phyloP scores from a whole-genome alignment of 2,329 filamentous ascomycete genomes.

The Escovopsis sp. region DNA sequence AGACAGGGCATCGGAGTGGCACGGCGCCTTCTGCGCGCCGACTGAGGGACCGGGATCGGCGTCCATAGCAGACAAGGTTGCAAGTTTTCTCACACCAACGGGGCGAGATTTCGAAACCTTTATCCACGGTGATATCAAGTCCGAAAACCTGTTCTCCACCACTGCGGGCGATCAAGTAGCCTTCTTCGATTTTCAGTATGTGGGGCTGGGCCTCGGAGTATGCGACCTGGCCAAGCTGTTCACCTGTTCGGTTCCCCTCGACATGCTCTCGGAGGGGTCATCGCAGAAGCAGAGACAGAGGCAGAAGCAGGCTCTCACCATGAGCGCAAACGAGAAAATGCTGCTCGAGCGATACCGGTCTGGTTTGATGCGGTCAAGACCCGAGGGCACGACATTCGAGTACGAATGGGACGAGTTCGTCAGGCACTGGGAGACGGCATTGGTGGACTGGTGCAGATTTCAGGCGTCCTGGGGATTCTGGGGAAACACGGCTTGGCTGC shows the following conservation, averaged over 20 bases:
- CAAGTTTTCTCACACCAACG: constrained; percentile 31
- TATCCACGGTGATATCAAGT: constrained; percentile 56
- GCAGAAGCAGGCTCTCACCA: constrained; percentile 24
- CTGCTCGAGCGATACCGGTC: constrained; percentile 36
- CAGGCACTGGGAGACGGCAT: constrained; percentile 48
- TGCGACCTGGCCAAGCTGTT: constrained; percentile 54
- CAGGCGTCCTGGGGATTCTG: constrained; percentile 47
- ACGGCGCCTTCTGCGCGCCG: constrained; percentile 27
- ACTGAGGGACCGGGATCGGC: constrained; percentile 8
- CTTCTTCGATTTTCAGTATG: constrained; percentile 58
- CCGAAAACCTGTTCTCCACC: constrained; percentile 49
- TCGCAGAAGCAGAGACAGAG: constrained; percentile 16
- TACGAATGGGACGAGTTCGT: constrained; percentile 41
- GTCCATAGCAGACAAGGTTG: constrained; percentile 37
- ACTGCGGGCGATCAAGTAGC: constrained; percentile 33
- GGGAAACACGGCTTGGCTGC: constrained; percentile 43
- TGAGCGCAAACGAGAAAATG: constrained; percentile 32
- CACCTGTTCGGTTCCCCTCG: constrained; percentile 45
- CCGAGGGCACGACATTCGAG: neutral
- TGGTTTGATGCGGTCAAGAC: constrained; percentile 14
- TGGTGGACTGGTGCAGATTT: constrained; percentile 52
- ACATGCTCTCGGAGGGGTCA: constrained; percentile 27
- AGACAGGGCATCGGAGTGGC: constrained; percentile 40
- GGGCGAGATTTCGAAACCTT: constrained; percentile 35
- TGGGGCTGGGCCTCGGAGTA: constrained; percentile 46